Conservation (phyloP, 305 asterid species). For the Fraxinus velutina region DNA sequence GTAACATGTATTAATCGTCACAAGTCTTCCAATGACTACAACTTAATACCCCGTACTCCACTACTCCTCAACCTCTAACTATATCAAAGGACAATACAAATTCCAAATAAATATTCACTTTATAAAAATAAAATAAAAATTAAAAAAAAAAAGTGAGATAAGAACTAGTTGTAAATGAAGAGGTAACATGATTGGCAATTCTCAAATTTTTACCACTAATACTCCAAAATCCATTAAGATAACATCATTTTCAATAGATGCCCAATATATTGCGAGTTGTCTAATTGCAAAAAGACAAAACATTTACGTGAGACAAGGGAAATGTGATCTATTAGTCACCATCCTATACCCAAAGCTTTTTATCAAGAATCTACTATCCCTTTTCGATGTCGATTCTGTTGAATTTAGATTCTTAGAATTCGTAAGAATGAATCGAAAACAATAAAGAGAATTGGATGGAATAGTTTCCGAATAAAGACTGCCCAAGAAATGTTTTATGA, state of each 20-base stretch:
- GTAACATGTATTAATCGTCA: background rate
- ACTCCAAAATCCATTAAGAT: background rate
- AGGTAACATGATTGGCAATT: background rate
- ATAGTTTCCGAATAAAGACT: background rate
- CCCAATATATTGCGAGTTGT: background rate
- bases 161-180: background rate
- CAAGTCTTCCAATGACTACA: conserved; percentile 1
- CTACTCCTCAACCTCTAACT: background rate
- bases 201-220: background rate
- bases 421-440: background rate
- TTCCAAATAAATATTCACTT: background rate
- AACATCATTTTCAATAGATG: background rate
- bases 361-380: background rate
- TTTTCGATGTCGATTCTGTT: background rate
- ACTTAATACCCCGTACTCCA: conserved; percentile 4
- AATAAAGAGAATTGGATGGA: background rate
- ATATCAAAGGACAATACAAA: background rate
- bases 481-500: background rate
- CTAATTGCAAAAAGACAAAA: background rate
- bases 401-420: background rate
- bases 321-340: background rate
- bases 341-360: background rate
- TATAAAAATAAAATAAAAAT: background rate
- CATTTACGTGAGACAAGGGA: background rate
- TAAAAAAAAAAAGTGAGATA: too few relatives aligned